Evolutionary conservation across 73 alveolate genomes (phyloP), one percentile per base, ranked within the genome.

Genomic region (Uronychia setigera): DNA sequence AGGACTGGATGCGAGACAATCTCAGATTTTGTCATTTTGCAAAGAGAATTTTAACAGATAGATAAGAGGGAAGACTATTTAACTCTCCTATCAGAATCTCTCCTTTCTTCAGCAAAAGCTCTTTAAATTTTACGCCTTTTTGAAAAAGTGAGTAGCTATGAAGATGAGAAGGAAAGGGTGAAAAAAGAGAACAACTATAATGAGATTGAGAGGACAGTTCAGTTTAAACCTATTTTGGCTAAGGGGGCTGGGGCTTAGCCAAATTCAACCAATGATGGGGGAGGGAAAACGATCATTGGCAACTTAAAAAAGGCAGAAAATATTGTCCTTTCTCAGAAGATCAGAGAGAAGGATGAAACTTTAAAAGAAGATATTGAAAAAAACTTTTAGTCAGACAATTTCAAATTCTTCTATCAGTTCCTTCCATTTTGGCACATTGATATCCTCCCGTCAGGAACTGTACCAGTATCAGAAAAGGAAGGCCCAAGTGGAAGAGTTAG

Each of bases 1-100:
- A 79, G 92, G 35, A 86, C 88, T 0, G 92, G 92, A 13, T 86
- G 92, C 32, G 92, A 86, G 74, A 78, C 92, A 13, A 86, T 86
- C 27, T 31, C 87, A 25, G 92, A 86, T 79, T 80, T 86, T 34
- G 92, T 86, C 14, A 78, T 86, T 28, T 59, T 86, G 13, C 80
- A 29, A n/a, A 35, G 92, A 80, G 92, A 86, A 60, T 80, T 80
- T 31, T 34, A 35, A 0, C 83, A 80, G 31, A 86, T 86, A 0
- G 92, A 80, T 14, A 87, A 84, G 58, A 9, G 32, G 27, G 74
- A 60, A 0, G 85, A 80, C 26, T 33, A 81, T 26, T 1, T 33
- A 26, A 81, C 35, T 1, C 81, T 87, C 5, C 60, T 87, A n/a
- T 19, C 81, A 5, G 87, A 81, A 81, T 80, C 79, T 30, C 34